These are phyloP conservation scores for Kwoniella sp. DNA, from an alignment of 768 basidiomycete species.

Conservation along the genomic window DNA sequence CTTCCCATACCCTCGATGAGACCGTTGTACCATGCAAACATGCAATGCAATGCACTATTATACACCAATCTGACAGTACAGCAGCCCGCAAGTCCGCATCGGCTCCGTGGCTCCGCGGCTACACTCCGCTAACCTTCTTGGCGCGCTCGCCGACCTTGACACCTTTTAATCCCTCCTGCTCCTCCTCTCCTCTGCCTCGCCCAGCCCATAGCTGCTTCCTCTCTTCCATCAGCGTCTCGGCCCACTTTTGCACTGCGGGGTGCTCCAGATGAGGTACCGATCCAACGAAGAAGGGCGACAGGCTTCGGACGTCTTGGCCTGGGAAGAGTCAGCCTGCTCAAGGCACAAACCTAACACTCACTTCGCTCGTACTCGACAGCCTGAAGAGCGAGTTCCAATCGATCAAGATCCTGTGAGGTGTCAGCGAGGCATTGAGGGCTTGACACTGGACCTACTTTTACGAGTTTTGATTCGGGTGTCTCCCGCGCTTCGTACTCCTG, in stretches of 20 bases:
- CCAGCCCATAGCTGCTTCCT: conserved; percentile 42
- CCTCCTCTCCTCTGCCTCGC: conserved; percentile 35
- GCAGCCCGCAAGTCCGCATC: neutral
- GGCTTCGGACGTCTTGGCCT: conserved; percentile 45
- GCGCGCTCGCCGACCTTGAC: conserved; percentile 8
- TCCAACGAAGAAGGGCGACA: conserved; percentile 44
- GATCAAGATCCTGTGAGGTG: conserved; percentile 43
- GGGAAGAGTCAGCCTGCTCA: too few species aligned
- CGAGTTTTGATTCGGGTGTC: conserved; percentile 51
- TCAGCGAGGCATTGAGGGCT: conserved; percentile 1
- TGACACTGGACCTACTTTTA: conserved; percentile 36
- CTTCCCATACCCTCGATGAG: too few species aligned
- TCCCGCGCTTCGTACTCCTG: conserved; percentile 50
- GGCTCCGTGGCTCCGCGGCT: too few species aligned
- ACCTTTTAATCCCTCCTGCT: conserved; percentile 33
- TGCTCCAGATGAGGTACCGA: conserved; percentile 48
- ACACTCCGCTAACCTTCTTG: conserved; percentile 9
- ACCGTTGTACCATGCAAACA: conserved; percentile 1
- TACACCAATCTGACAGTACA: too few species aligned
- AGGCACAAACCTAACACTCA: too few species aligned
- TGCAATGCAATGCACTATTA: conserved; percentile 4
- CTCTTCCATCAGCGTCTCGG: conserved; percentile 46
- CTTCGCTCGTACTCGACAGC: conserved; percentile 51
- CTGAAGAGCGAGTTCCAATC: conserved; percentile 49
- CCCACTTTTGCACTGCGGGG: conserved; percentile 47